phyloP scores from a whole-genome alignment of 192 early-diverging fungal species.

The Coemansia sp. region DNA sequence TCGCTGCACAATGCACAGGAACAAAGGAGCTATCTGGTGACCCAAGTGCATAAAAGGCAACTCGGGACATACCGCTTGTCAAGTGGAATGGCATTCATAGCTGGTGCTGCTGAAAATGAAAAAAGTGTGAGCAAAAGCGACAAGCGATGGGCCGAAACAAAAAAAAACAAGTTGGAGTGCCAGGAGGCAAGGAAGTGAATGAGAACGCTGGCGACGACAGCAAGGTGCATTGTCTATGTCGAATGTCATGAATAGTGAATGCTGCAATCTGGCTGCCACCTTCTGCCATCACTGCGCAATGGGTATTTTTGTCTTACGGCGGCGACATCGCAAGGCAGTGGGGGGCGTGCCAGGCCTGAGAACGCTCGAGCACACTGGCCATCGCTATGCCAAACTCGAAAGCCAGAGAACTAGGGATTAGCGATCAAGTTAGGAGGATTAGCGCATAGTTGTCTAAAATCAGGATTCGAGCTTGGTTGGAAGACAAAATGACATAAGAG shows the following conservation, averaged over 20 bases:
- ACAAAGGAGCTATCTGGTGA: slow-evolving; percentile 7
- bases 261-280: background rate
- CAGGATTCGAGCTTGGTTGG: background rate
- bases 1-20: slow-evolving; percentile 10
- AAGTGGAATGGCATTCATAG: slow-evolving; percentile 7
- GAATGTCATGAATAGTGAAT: slow-evolving; percentile 3
- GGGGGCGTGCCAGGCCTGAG: background rate
- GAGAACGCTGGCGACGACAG: background rate
- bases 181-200: background rate
- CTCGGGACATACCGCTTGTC: background rate
- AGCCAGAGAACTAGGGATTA: background rate
- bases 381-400: background rate
- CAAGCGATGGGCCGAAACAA: background rate
- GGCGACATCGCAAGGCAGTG: background rate
- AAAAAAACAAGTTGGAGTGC: background rate
- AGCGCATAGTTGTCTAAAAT: slow-evolving; percentile 2
- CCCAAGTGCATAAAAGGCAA: slow-evolving; percentile 7
- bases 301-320: background rate
- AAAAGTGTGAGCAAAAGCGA: background rate
- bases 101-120: background rate
- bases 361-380: background rate
- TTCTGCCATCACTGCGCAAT: background rate
- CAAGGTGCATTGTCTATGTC: background rate
- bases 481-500: background rate
- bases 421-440: background rate